Evolutionary conservation across 2,329 filamentous ascomycete genomes (phyloP).

Genomic region (Metarhizium guizhouense): DNA sequence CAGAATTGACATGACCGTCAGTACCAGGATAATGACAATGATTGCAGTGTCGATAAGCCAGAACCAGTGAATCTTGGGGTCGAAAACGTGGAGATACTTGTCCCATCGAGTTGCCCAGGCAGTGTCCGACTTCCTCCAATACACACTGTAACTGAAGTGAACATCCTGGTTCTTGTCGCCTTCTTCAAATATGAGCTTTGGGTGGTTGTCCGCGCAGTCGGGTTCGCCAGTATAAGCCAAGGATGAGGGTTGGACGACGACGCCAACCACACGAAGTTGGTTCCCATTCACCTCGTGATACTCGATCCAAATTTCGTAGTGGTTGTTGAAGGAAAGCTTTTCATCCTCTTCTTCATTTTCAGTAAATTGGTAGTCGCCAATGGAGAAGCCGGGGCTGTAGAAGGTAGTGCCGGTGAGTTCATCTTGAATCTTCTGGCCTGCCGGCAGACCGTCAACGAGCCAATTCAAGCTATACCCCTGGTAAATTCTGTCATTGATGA

Average conservation of each 20-base stretch:
- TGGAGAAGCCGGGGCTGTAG: slow-evolving; percentile 76
- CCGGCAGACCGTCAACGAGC: slow-evolving; percentile 89
- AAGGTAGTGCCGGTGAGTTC: slow-evolving; percentile 68
- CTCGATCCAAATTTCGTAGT: slow-evolving; percentile 89
- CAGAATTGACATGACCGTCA: slow-evolving; percentile 89
- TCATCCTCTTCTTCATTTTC: slow-evolving; percentile 47
- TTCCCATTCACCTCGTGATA: slow-evolving; percentile 71
- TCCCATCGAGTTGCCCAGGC: slow-evolving; percentile 98
- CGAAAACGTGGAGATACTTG: slow-evolving; percentile 94
- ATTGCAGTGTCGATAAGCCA: slow-evolving; percentile 93
- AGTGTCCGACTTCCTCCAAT: slow-evolving; percentile 75
- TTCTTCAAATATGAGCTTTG: slow-evolving; percentile 54
- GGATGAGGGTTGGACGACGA: slow-evolving; percentile 77
- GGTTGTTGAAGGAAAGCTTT: slow-evolving; percentile 70
- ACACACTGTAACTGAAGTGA: slow-evolving; percentile 85
- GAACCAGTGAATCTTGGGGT: slow-evolving; percentile 99
- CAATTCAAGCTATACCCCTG: slow-evolving; percentile 91
- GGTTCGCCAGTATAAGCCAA: slow-evolving; percentile 46
- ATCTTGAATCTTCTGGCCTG: slow-evolving; percentile 75
- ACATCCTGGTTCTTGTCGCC: slow-evolving; percentile 50
- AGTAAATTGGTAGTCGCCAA: slow-evolving; percentile 38
- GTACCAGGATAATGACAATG: slow-evolving; percentile 83
- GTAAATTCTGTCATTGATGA: slow-evolving; percentile 73
- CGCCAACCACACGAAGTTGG: slow-evolving; percentile 82
- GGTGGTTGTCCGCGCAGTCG: slow-evolving; percentile 53